Percentiles rank a stretch among this genome's conserved stretches.
These are phyloP conservation scores for Fraxinus floribunda DNA, from an alignment of 305 asterid species.

Conservation along the genomic window DNA sequence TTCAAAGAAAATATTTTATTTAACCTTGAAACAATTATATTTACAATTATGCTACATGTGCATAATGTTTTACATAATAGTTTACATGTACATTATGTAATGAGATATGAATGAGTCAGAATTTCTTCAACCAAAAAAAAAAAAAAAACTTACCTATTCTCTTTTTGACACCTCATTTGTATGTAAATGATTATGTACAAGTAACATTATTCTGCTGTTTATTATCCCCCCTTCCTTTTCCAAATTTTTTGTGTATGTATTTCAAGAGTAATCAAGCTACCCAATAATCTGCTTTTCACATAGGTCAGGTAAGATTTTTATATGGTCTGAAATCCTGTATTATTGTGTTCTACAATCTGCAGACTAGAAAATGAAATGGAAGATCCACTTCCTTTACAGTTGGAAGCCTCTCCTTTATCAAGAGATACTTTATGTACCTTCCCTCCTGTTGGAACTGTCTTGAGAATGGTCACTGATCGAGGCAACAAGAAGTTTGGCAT, in stretches of 20 bases:
- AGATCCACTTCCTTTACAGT: constrained; percentile 61
- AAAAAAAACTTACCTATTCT: too few species aligned
- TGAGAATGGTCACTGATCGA: constrained; percentile 55
- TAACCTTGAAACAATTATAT: background rate
- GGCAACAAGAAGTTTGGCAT: constrained; percentile 49
- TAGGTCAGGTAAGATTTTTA: background rate
- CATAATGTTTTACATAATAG: too few species aligned
- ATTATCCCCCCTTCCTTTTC: background rate
- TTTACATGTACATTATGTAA: too few species aligned
- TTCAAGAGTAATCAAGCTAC: constrained; percentile 4
- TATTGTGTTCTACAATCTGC: constrained; percentile 28
- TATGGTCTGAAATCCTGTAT: constrained; percentile 5
- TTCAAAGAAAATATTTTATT: background rate
- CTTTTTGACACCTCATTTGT: too few species aligned
- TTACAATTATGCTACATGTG: too few species aligned
- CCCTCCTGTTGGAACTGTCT: constrained; percentile 71
- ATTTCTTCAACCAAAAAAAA: too few species aligned
- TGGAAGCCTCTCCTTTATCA: constrained; percentile 51
- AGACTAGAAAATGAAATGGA: constrained; percentile 68
- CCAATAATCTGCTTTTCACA: constrained; percentile 7
- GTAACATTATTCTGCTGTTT: background rate
- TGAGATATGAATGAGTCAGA: too few species aligned
- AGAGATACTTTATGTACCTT: constrained; percentile 65
- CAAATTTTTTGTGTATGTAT: background rate
- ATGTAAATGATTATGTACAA: too few species aligned